These are phyloP conservation scores for Pichia insulana DNA, from an alignment of 805 yeast genomes.

Conservation along the genomic window DNA sequence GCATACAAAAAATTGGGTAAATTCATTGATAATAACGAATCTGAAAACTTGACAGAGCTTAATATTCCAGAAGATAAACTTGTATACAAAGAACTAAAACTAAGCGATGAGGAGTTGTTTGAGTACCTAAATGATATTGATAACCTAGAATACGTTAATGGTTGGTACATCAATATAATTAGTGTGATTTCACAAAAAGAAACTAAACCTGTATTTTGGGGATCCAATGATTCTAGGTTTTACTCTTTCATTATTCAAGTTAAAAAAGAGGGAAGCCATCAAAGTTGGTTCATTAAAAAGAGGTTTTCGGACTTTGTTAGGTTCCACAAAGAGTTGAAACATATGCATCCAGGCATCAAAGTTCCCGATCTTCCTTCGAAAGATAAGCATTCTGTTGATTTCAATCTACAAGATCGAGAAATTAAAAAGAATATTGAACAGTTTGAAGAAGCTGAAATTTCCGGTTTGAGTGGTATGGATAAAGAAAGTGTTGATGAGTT, in stretches of 20 bases:
- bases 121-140: conserved; percentile 28
- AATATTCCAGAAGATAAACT: conserved; percentile 1
- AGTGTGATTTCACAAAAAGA: conserved; percentile 44
- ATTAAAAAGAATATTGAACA: neutral
- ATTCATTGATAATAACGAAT: conserved; percentile 14
- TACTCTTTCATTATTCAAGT: conserved; percentile 45
- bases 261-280: conserved; percentile 24
- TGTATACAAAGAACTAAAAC: neutral
- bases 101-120: conserved; percentile 18
- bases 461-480: conserved; percentile 2
- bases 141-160: conserved; percentile 38
- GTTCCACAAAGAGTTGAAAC: conserved; percentile 44
- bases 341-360: conserved; percentile 60
- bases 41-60: conserved; percentile 3
- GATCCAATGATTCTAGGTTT: conserved; percentile 16
- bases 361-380: conserved; percentile 31
- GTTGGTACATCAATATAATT: conserved; percentile 54
- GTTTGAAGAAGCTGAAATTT: neutral
- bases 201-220: conserved; percentile 18
- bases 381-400: conserved; percentile 17
- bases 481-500: conserved; percentile 5
- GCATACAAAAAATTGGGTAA: conserved; percentile 33
- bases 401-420: conserved; percentile 11
- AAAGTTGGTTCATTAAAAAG: conserved; percentile 43
- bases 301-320: conserved; percentile 60